Evolutionary conservation across 768 basidiomycete genomes (phyloP), one percentile per base, ranked within the genome.

Genomic region (Lactarius hengduanensis): DNA sequence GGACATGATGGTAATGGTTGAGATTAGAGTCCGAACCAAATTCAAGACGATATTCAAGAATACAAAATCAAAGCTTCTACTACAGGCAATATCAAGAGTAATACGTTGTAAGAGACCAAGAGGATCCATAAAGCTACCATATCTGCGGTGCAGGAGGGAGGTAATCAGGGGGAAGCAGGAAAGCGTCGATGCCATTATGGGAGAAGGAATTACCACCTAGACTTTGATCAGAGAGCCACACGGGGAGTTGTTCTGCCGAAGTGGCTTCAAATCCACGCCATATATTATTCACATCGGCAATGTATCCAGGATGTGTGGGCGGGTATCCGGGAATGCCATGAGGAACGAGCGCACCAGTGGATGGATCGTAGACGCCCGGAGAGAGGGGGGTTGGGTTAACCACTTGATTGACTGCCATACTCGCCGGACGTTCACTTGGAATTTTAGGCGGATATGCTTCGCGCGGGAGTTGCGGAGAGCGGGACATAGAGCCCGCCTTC

Each of bases 181-280:
- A 93, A 4, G 92, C 90, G 72, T 94, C 90, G 79, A 94, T 91
- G 68, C 92, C 92, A 71, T 90, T 84, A 74, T 91, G 90, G 38
- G 86, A 82, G 76, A 92, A 90, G 9, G 86, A 83, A 71, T 79
- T 84, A 58, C 90, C 91, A 55, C 91, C 92, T 2, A 93, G 77
- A 70, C 83, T 91, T 75, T 91, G 89, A 74, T 94, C 92, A 41
- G 91, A 90, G 55, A 93, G 86, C 91, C 91, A 94, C 32, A 93
- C 86, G 22, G 92, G 91, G 11, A 92, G 79, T 71, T 91, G 90
- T 72, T 91, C 90, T 65, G 80, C 87, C 15, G 88, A 78, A 26
- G 86, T 86, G 75, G 82, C 80, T 74, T 90, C 89, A 72, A 92
- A 88, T 36, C 86, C 88, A 60, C 88, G 84, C 86, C 87, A 89